Evolutionary conservation across 129 eudicot genomes (phyloP).

Genomic region (Sambucus nigra): DNA sequence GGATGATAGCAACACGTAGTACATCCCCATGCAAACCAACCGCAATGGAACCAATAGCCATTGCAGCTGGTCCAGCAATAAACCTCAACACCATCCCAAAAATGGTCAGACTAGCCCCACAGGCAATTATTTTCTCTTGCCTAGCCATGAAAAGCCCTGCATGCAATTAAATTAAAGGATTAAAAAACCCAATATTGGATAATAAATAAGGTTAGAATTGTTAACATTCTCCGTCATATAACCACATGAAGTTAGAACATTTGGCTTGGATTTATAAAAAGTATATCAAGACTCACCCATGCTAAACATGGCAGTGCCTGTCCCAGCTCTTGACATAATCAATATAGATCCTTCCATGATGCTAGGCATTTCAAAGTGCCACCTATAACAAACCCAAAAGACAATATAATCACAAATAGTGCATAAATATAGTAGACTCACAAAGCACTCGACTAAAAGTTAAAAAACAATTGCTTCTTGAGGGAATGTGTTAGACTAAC

Average conservation of each 20-base stretch:
- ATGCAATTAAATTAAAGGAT: neutral
- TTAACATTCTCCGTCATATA: no score
- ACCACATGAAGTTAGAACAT: no score
- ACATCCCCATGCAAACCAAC: slow-evolving; percentile 82
- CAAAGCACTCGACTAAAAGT: no score
- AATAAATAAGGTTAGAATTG: neutral
- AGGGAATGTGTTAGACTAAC: no score
- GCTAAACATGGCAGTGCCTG: slow-evolving; percentile 90
- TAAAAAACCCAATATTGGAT: neutral
- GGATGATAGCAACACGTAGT: slow-evolving; percentile 76
- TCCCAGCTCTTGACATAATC: slow-evolving; percentile 80
- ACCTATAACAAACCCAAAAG: slow-evolving; percentile 52
- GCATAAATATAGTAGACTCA: no score
- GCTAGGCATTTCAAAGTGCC: slow-evolving; percentile 61
- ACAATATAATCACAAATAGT: no score
- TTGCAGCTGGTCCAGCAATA: slow-evolving; percentile 73
- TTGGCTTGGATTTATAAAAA: no score
- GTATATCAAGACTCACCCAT: slow-evolving; percentile 74
- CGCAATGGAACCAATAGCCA: slow-evolving; percentile 66
- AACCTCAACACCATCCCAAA: slow-evolving; percentile 73
- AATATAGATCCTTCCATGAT: slow-evolving; percentile 67
- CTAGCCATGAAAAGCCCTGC: slow-evolving; percentile 79
- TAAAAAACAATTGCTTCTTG: no score
- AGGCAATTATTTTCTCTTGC: slow-evolving; percentile 61
- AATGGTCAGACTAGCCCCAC: slow-evolving; percentile 50